phyloP scores from a whole-genome alignment of 176 grass and related monocot species.

The Bothriochloa decipiens region DNA sequence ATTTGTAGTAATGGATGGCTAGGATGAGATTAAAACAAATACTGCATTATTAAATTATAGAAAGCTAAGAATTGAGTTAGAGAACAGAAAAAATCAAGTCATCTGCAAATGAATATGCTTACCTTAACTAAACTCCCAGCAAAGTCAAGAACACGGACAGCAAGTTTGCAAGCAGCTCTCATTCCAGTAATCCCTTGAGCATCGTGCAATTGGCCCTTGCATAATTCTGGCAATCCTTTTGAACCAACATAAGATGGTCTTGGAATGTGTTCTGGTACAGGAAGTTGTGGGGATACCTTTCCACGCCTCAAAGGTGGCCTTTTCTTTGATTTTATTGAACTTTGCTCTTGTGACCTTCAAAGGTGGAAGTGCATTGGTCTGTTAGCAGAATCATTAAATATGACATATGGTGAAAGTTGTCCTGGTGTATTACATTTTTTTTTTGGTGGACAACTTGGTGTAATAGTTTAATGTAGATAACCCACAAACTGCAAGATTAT shows the following conservation, averaged over 20 bases:
- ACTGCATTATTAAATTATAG: neutral
- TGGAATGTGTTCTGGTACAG: conserved; percentile 72
- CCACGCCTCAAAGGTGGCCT: conserved; percentile 72
- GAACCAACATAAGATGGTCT: conserved; percentile 81
- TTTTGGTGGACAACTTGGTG: neutral
- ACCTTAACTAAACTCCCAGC: conserved; percentile 82
- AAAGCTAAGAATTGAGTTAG: neutral
- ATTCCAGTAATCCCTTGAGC: conserved; percentile 71
- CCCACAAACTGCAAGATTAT: neutral
- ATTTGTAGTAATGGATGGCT: conserved; percentile 80
- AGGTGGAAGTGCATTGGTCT: conserved; percentile 16
- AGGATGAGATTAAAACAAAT: conserved; percentile 28
- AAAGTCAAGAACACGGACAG: conserved; percentile 70
- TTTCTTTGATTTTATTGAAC: conserved; percentile 62
- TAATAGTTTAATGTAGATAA: neutral
- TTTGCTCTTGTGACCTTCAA: conserved; percentile 57
- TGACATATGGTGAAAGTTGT: neutral
- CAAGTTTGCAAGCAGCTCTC: conserved; percentile 90
- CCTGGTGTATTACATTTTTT: neutral
- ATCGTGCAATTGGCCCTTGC: conserved; percentile 57
- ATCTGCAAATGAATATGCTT: conserved; percentile 15
- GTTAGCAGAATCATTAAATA: conserved; percentile 6
- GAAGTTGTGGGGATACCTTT: conserved; percentile 62
- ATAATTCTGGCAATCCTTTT: conserved; percentile 62
- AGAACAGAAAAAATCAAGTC: neutral